Evolutionary conservation across 768 basidiomycete genomes (phyloP), one percentile per base, ranked within the genome.

Genomic region (Trametes cubensis): DNA sequence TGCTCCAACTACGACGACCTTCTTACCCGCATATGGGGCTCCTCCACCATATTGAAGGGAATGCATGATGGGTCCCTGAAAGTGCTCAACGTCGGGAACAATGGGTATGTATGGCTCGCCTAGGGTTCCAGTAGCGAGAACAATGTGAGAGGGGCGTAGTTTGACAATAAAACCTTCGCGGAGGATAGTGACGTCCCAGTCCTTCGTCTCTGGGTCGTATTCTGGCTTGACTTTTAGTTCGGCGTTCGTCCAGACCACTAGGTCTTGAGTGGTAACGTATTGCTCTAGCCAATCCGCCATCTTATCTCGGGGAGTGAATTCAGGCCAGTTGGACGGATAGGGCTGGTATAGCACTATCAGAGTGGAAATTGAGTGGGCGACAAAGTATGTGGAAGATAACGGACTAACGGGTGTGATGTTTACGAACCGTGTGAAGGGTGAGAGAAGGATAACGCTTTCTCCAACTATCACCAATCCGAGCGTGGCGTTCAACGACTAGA

Each of bases 211-310:
- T 15, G 75, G 71, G 66, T 80, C 66, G 72, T 79, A 79, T 0
- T 66, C 66, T 11, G 79, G 72, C 30, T 70, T 74, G n/a, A 66
- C 25, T 40, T 64, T 71, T 20, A 84, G 76, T 17, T 65, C 75
- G 0, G 83, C 75, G 0, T 83, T 81, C 0, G 81, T 84, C 88
- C 86, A 89, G 11, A 86, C 80, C 59, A 86, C 82, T 42, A 90
- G 71, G 58, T 89, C 88, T 38, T 88, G 76, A 3, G 78, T 69
- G 4, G 82, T 76, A 0, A 83, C 86, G 62, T 89, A 90, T 4
- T 74, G 75, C 68, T 89, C 87, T 17, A 89, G 73, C 83, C 85
- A 89, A 63, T 85, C 83, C 1, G 82, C 87, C n/a, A 89, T 77
- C 83, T 86, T 87, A 13, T 69, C 67, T 5, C 84, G 82, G 1